These are phyloP conservation scores for Beta macrorhiza DNA, from an alignment of 179 eudicot genomes.

Conservation along the genomic window DNA sequence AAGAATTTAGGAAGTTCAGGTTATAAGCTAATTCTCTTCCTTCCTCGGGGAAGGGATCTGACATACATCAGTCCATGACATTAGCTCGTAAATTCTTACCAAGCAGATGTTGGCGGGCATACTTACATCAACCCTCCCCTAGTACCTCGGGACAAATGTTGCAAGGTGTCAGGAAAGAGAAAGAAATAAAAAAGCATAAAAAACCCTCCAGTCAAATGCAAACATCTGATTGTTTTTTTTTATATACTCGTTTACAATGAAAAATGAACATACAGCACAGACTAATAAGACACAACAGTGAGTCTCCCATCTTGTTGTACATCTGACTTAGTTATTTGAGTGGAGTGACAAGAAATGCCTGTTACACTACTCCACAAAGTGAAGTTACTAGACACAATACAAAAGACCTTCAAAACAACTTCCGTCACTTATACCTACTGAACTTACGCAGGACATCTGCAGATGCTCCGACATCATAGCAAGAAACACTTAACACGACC, in stretches of 20 bases:
- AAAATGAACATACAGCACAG: background rate
- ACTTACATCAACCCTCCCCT: background rate
- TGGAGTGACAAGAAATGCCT: background rate
- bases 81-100: background rate
- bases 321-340: background rate
- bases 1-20: background rate
- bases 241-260: background rate
- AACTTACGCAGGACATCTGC: background rate
- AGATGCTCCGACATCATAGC: background rate
- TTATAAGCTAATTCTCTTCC: background rate
- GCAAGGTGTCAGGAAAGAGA: background rate
- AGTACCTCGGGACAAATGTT: background rate
- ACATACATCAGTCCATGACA: background rate
- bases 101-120: background rate
- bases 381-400: background rate
- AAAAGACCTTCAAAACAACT: background rate
- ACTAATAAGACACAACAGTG: background rate
- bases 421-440: background rate
- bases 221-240: too few relatives aligned
- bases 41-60: background rate
- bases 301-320: background rate
- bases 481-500: background rate
- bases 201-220: background rate
- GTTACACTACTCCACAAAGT: background rate
- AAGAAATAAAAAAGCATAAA: background rate